Evolutionary conservation across 1,139 yeast genomes (phyloP).

Genomic region (Geotrichum candidum): DNA sequence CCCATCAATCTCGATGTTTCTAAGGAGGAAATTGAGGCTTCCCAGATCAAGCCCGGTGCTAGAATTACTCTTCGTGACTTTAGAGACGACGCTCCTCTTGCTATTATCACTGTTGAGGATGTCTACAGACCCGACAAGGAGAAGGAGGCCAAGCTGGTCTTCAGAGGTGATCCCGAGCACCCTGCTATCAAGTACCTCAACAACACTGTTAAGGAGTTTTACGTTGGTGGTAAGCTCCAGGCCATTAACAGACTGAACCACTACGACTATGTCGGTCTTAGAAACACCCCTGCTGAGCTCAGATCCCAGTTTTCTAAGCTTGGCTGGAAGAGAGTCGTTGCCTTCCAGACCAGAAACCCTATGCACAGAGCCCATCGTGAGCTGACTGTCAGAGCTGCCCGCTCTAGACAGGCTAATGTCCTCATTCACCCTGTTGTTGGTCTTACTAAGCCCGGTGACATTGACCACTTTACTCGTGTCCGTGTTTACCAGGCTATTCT

Average conservation of each 20-base stretch:
- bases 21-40: conserved; percentile 44
- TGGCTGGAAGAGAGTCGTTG: conserved; percentile 89
- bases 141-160: conserved; percentile 75
- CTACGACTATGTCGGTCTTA: conserved; percentile 79
- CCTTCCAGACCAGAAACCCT: conserved; percentile 97
- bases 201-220: conserved; percentile 73
- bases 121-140: conserved; percentile 76
- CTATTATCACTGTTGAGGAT: conserved; percentile 73
- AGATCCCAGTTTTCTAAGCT: conserved; percentile 74
- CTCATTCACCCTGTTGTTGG: conserved; percentile 97
- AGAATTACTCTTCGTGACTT: conserved; percentile 72
- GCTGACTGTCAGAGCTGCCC: conserved; percentile 90
- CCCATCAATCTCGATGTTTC: conserved; percentile 86
- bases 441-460: conserved; percentile 94
- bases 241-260: conserved; percentile 82
- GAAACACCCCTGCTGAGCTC: conserved; percentile 87
- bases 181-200: conserved; percentile 78
- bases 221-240: conserved; percentile 82
- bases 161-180: conserved; percentile 96
- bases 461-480: conserved; percentile 95
- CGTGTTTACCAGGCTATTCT: conserved; percentile 89
- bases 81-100: conserved; percentile 75
- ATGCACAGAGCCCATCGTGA: conserved; percentile 99
- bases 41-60: conserved; percentile 46
- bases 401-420: conserved; percentile 68